Evolutionary conservation across 1,139 yeast genomes (phyloP).

Genomic region (Saccharomyces hybrid): DNA sequence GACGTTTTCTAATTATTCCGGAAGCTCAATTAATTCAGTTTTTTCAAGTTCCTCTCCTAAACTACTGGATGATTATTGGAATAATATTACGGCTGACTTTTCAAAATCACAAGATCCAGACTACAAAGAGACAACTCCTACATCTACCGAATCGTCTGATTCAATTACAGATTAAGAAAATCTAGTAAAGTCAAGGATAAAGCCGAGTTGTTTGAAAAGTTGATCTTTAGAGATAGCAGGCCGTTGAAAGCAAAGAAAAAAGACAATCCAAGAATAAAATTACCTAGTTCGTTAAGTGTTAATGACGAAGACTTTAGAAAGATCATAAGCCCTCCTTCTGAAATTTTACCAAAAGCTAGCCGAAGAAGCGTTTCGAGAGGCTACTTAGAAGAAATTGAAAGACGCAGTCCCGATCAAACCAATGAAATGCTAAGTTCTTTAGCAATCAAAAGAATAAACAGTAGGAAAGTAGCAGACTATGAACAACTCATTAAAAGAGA

Average conservation of each 20-base stretch:
- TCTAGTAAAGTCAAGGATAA: constrained; percentile 30
- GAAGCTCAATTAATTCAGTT: constrained; percentile 23
- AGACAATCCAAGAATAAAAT: constrained; percentile 4
- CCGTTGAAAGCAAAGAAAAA: neutral
- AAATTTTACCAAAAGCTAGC: neutral
- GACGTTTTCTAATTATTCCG: constrained; percentile 19
- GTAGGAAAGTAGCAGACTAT: neutral
- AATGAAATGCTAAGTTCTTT: constrained; percentile 7
- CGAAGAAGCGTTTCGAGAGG: constrained; percentile 13
- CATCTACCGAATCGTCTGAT: constrained; percentile 9
- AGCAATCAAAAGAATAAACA: neutral
- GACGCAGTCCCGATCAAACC: constrained; percentile 1
- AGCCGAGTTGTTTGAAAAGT: constrained; percentile 27
- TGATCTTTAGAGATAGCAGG: constrained; percentile 11
- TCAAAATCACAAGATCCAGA: neutral
- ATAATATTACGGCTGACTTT: constrained; percentile 16
- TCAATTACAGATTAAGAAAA: constrained; percentile 22
- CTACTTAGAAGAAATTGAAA: constrained; percentile 15
- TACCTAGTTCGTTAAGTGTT: neutral
- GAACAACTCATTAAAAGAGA: neutral
- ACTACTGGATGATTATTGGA: constrained; percentile 20
- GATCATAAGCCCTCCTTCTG: neutral
- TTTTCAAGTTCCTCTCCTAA: constrained; percentile 23
- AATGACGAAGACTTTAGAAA: neutral
- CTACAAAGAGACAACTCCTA: constrained; percentile 1